phyloP scores from a whole-genome alignment of 345 rosid genomes.

The Viola odorata region DNA sequence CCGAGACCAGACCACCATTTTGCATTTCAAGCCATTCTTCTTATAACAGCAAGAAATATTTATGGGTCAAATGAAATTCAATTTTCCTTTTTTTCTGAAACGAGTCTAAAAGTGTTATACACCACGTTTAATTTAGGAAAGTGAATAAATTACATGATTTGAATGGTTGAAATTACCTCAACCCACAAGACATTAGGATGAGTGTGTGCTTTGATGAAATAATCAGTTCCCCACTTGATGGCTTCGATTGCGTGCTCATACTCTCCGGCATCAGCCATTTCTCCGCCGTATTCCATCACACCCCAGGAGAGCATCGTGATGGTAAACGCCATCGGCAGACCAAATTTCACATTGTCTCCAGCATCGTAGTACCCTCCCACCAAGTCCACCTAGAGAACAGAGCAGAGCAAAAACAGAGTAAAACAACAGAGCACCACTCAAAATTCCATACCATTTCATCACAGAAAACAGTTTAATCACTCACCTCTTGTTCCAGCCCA shows the following conservation, averaged over 20 bases:
- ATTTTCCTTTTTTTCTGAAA: no score
- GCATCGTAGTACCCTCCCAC: conserved; percentile 97
- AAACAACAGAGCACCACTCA: no score
- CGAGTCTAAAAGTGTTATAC: no score
- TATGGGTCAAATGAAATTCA: not conserved
- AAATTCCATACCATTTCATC: no score
- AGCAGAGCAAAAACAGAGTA: not conserved
- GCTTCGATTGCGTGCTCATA: conserved; percentile 54
- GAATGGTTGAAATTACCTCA: conserved; percentile 38
- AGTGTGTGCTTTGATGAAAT: conserved; percentile 84
- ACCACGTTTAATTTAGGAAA: no score
- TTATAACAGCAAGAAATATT: not conserved
- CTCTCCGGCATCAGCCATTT: conserved; percentile 55
- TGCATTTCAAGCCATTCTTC: not conserved
- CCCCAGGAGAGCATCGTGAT: conserved; percentile 85
- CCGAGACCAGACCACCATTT: no score
- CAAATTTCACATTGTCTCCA: conserved; percentile 87
- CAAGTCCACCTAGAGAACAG: conserved; percentile 56
- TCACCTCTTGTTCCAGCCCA: conserved; percentile 90
- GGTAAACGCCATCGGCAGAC: conserved; percentile 90
- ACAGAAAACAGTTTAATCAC: no score
- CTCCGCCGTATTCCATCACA: conserved; percentile 59
- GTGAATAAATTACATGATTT: no score
- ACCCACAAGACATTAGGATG: conserved; percentile 80
- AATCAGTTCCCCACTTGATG: conserved; percentile 90